Evolutionary conservation across 148 eudicot genomes (phyloP), one percentile per base, ranked within the genome.

Genomic region (Diospyros lotus): DNA sequence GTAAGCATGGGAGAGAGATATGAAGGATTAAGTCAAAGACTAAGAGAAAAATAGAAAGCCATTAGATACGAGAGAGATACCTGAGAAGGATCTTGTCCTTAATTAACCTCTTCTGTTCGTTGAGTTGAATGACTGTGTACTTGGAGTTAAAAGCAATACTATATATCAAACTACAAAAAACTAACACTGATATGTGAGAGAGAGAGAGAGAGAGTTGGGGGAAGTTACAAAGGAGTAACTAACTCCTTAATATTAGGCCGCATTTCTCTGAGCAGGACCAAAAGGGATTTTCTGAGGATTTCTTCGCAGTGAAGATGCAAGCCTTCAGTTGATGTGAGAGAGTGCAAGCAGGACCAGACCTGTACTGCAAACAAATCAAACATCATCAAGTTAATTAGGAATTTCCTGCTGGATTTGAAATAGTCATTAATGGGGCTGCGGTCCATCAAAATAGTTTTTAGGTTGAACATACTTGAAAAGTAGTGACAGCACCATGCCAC

Each of bases 271-370:
- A 72, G 48, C 89, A 91, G 98, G 95, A 91, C 79, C 98, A 94
- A 64, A 90, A 76, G 76, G 95, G 82, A 74, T 88, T 94, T 72
- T 97, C 98, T 1, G 61, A 81, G 75, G 98, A 86, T 68, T 81
- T 94, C 59, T 94, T 94, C 75, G 88, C 91, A 8, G 98, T 94
- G 76, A 94, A 92, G 88, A 87, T 91, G 86, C 91, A 91, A 84
- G 98, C 98, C 69, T 70, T 94, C 88, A n/a, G 85, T 90, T 43
- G 93, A 86, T 77, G 68, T 76, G 72, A 3, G 86, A 77, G 85
- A 82, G 66, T 79, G 74, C 62, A 15, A 64, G 43, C 38, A 44
- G 38, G 6, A 72, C 89, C 6, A 83, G 80, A 83, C 53, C 86
- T 3, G 87, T 73, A 77, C 56, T 69, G 42, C 79, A 73, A 66